Evolutionary conservation across 176 grass and related monocot genomes (phyloP).

Genomic region (Canna indica): DNA sequence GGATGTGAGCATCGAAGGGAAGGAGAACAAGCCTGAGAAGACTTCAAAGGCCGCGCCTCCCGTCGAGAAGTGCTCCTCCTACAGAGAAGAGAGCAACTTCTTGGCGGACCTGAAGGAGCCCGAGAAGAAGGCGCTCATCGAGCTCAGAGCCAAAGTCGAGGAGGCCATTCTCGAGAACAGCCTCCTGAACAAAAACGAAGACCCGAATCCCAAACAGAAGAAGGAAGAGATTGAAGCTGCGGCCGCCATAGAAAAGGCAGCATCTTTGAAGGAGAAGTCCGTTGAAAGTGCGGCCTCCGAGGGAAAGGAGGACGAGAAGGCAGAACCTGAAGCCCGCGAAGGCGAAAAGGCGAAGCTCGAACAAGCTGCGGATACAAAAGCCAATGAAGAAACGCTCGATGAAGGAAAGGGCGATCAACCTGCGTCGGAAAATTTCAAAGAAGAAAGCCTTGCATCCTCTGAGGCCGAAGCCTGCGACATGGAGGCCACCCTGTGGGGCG

Average conservation of each 20-base stretch:
- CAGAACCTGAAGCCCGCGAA: neutral
- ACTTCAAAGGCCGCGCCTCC: neutral
- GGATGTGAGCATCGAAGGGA: neutral
- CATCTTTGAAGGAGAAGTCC: neutral
- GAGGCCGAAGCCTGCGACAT: conserved; percentile 17
- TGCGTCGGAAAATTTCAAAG: neutral
- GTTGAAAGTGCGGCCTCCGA: neutral
- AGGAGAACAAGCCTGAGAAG: neutral
- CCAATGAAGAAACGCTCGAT: neutral
- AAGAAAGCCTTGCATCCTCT: neutral
- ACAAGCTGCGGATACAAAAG: neutral
- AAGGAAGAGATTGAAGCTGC: neutral
- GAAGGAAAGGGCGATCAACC: neutral
- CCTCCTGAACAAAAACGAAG: conserved; percentile 26
- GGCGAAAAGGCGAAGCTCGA: neutral
- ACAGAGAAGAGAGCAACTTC: conserved; percentile 90
- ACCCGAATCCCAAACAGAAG: conserved; percentile 6
- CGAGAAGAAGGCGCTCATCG: conserved; percentile 64
- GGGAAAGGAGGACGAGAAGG: neutral
- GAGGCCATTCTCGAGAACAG: conserved; percentile 49
- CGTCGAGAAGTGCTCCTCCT: conserved; percentile 50
- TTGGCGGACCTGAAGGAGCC: conserved; percentile 66
- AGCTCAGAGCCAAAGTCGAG: conserved; percentile 64
- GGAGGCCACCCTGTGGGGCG: conserved; percentile 65
- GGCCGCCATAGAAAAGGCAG: neutral